A percentile compares a stretch with the other conserved stretches of the same genome.
phyloP scores from a whole-genome alignment of 306 rosid species.

The Mimosa bimucronata region DNA sequence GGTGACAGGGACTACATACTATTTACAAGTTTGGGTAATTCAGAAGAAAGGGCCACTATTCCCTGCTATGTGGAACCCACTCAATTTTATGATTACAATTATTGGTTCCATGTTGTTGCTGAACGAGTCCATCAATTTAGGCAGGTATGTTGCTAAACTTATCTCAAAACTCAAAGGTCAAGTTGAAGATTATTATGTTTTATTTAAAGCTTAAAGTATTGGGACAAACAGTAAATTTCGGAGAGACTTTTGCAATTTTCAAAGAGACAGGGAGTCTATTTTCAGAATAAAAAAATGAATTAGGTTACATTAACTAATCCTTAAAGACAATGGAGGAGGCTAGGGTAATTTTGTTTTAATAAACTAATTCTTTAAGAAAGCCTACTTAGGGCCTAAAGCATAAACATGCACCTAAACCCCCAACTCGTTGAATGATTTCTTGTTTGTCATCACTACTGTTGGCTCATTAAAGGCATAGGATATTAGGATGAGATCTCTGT shows the following conservation, averaged over 20 bases:
- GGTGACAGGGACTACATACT: slow-evolving; percentile 34
- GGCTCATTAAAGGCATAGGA: background rate
- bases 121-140: slow-evolving; percentile 42
- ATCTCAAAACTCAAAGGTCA: background rate
- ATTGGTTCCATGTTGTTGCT: slow-evolving; percentile 47
- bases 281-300: background rate
- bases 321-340: background rate
- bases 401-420: background rate
- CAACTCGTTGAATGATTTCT: background rate
- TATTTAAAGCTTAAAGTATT: slow-evolving; percentile 2
- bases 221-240: background rate
- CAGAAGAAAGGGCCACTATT: slow-evolving; percentile 52
- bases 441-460: background rate
- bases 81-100: slow-evolving; percentile 47
- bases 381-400: background rate
- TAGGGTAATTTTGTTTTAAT: background rate
- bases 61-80: slow-evolving; percentile 53
- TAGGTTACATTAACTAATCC: background rate
- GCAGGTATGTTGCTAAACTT: slow-evolving; percentile 28
- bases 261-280: background rate
- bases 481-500: background rate
- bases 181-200: background rate
- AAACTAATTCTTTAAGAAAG: background rate
- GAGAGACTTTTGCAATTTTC: too few species aligned
- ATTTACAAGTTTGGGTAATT: slow-evolving; percentile 40